These are phyloP conservation scores for Moesziomyces aphidis DNA, from an alignment of 1,284 basidiomycete genomes.

Conservation along the genomic window DNA sequence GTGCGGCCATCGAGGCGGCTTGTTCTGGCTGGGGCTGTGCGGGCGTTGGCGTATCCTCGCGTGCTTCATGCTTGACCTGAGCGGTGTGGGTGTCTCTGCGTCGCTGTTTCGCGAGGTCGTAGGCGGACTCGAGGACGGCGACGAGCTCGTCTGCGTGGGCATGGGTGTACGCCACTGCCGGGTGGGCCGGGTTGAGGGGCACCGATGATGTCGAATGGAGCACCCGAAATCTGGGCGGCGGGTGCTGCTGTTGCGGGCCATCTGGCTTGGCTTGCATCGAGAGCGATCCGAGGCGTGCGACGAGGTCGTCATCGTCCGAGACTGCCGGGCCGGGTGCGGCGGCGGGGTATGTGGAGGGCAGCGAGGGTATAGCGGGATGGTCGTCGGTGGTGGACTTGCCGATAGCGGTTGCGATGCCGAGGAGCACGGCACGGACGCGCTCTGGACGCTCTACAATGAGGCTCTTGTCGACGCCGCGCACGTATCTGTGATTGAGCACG, in stretches of 20 bases:
- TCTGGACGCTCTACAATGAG: constrained; percentile 66
- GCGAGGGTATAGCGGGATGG: constrained; percentile 13
- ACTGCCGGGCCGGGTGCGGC: too few relatives aligned
- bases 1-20: neutral
- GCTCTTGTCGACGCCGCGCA: constrained; percentile 61
- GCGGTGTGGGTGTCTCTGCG: constrained; percentile 10
- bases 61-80: constrained; percentile 6
- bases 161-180: constrained; percentile 48
- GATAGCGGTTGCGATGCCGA: constrained; percentile 56
- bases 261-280: constrained; percentile 16
- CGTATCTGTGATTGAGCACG: constrained; percentile 62
- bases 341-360: constrained; percentile 5
- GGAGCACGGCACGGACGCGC: constrained; percentile 60
- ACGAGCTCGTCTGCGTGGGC: constrained; percentile 49
- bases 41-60: constrained; percentile 25
- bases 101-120: constrained; percentile 34
- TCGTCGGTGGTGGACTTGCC: constrained; percentile 24
- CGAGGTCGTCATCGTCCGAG: constrained; percentile 41
- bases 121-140: constrained; percentile 27
- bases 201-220: constrained; percentile 38
- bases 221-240: constrained; percentile 35
- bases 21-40: neutral
- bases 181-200: constrained; percentile 48
- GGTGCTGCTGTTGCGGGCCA: neutral
- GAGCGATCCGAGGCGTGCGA: constrained; percentile 44